Conservation (phyloP, 2,329 filamentous ascomycete species). For the Paraphaeosphaeria sporulosa region DNA sequence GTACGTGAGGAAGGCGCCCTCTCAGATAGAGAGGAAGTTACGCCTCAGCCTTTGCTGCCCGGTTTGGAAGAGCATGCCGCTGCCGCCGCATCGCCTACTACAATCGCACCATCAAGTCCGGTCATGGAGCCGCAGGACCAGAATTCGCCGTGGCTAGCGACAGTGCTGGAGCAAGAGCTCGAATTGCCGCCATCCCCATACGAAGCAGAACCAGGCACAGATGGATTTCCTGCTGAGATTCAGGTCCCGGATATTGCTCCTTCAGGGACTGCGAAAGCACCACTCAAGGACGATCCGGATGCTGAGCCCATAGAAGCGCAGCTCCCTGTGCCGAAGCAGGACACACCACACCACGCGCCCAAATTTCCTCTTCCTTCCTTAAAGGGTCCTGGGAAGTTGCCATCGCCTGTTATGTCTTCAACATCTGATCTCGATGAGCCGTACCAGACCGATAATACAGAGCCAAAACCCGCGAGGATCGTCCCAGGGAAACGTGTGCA, state of each 20-base stretch:
- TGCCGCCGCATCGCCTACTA: background rate
- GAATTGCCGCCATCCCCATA: constrained; percentile 5
- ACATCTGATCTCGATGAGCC: background rate
- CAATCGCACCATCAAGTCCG: background rate
- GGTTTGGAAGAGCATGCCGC: constrained; percentile 12
- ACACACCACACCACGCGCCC: background rate
- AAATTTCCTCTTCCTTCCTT: background rate
- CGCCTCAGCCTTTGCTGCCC: background rate
- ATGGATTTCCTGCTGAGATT: background rate
- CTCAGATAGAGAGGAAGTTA: background rate
- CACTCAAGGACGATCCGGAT: background rate
- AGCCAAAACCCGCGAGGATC: background rate
- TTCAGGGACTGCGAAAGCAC: background rate
- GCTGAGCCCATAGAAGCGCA: background rate
- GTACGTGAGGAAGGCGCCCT: background rate
- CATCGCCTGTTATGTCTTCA: background rate
- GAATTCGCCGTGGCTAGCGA: constrained; percentile 3
- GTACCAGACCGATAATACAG: background rate
- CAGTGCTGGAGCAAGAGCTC: constrained; percentile 3
- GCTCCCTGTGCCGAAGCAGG: background rate
- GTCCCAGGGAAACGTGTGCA: background rate
- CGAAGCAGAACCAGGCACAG: background rate
- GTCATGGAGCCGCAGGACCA: background rate
- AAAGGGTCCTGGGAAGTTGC: background rate
- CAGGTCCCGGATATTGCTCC: background rate